Evolutionary conservation across 2,329 filamentous ascomycete species (phyloP).

Genomic region (Gaeumannomyces sp.): DNA sequence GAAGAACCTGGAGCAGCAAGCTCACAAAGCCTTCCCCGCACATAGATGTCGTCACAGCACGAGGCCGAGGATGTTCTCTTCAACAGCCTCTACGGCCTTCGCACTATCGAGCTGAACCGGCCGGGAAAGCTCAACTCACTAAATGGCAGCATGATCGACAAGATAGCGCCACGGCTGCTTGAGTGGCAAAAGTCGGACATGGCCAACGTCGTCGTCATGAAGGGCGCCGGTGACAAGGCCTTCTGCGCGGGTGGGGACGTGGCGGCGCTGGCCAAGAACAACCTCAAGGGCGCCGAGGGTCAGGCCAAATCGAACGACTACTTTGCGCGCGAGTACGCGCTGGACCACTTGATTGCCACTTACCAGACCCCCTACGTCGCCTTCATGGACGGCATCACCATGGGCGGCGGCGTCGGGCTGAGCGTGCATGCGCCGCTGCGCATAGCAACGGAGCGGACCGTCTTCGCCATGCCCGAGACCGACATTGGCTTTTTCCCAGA

Average conservation of each 20-base stretch:
- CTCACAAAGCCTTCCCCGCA: background rate
- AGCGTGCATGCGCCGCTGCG: constrained; percentile 93
- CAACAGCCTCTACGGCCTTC: constrained; percentile 79
- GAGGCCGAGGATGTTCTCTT: constrained; percentile 86
- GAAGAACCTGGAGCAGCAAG: background rate
- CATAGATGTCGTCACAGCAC: constrained; percentile 40
- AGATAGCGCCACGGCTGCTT: constrained; percentile 81
- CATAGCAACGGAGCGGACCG: constrained; percentile 89
- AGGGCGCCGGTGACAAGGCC: constrained; percentile 77
- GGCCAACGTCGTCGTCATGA: constrained; percentile 87
- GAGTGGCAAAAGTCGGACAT: constrained; percentile 96
- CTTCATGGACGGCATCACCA: constrained; percentile 96
- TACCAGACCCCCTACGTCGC: constrained; percentile 90
- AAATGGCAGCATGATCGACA: constrained; percentile 89
- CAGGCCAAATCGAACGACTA: constrained; percentile 73
- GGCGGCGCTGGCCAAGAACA: constrained; percentile 66
- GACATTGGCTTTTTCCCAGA: constrained; percentile 98
- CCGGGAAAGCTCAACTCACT: constrained; percentile 88
- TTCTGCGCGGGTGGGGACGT: constrained; percentile 96
- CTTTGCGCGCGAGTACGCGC: constrained; percentile 91
- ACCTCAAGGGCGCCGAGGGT: constrained; percentile 60
- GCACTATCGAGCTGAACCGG: constrained; percentile 89
- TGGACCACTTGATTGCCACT: constrained; percentile 92
- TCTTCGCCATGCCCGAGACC: constrained; percentile 98
- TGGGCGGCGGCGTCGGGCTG: constrained; percentile 94